Evolutionary conservation across 2,329 filamentous ascomycete genomes (phyloP).

Genomic region (Fusarium sarcochroum): DNA sequence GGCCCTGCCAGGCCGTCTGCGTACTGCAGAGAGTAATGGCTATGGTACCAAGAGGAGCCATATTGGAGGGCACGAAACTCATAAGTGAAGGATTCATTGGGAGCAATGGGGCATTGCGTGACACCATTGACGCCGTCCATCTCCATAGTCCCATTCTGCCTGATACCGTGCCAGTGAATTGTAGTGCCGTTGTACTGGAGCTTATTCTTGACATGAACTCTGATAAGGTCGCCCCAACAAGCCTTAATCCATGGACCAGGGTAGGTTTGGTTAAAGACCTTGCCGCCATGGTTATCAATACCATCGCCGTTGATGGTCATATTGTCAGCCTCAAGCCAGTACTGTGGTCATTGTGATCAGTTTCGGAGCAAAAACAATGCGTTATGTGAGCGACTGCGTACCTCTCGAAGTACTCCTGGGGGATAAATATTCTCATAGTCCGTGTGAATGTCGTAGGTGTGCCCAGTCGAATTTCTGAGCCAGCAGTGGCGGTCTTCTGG

Average conservation of each 20-base stretch:
- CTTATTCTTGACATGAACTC: constrained; percentile 4
- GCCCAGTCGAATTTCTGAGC: background rate
- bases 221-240: constrained; percentile 8
- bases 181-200: constrained; percentile 6
- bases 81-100: constrained; percentile 2
- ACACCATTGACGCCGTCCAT: constrained; percentile 10
- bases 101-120: constrained; percentile 2
- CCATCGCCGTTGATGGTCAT: background rate
- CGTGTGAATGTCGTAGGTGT: background rate
- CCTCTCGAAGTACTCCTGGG: background rate
- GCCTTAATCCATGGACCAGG: background rate
- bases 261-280: constrained; percentile 2
- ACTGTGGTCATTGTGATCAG: rapidly evolving
- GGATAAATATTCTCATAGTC: constrained; percentile 5
- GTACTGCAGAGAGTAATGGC: background rate
- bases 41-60: constrained; percentile 13
- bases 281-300: constrained; percentile 1
- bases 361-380: too few relatives aligned
- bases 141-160: background rate
- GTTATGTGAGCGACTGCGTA: background rate
- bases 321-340: background rate
- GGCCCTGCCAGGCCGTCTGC: background rate
- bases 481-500: background rate
- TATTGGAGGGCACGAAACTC: constrained; percentile 6
- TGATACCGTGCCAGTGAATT: constrained; percentile 1